Percentiles rank a stretch among this genome's conserved stretches.
phyloP scores from a whole-genome alignment of 208 protist genomes.

The Phytomonas francai region DNA sequence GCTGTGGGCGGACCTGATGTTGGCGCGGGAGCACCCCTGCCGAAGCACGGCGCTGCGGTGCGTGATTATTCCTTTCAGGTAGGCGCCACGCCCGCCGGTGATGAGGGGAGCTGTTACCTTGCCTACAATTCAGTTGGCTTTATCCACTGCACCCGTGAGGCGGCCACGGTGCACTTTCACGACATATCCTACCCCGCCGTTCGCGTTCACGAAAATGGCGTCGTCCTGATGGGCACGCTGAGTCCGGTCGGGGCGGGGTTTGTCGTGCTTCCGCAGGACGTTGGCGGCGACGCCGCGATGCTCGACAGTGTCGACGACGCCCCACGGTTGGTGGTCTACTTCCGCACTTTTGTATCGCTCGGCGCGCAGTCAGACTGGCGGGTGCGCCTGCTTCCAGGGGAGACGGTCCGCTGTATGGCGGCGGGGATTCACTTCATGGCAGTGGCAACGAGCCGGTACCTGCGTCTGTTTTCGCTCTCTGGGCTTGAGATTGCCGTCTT shows the following conservation, averaged over 20 bases:
- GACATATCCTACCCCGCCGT: conserved; percentile 66
- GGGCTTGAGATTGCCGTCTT: conserved; percentile 78
- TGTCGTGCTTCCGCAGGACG: conserved; percentile 28
- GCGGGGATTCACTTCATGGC: conserved; percentile 64
- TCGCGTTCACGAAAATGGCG: conserved; percentile 43
- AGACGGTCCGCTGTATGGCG: conserved; percentile 76
- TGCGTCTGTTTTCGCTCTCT: conserved; percentile 77
- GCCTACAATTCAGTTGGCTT: conserved; percentile 83
- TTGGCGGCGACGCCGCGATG: neutral
- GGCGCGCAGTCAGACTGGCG: conserved; percentile 80
- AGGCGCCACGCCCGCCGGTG: conserved; percentile 57
- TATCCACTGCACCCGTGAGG: conserved; percentile 50
- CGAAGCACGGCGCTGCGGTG: conserved; percentile 3
- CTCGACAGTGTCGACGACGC: conserved; percentile 23
- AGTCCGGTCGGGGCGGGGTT: conserved; percentile 73
- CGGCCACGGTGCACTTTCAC: conserved; percentile 75
- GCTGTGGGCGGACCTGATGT: neutral
- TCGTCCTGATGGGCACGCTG: conserved; percentile 64
- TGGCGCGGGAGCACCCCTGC: neutral
- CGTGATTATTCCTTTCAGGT: conserved; percentile 78
- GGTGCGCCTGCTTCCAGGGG: conserved; percentile 44
- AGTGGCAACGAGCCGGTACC: conserved; percentile 67
- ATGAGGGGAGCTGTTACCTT: conserved; percentile 70
- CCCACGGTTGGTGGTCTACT: conserved; percentile 57
- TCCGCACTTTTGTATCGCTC: conserved; percentile 64